Evolutionary conservation across 495 filamentous ascomycete genomes (phyloP), one percentile per base, ranked within the genome.

Genomic region (Margaritispora aquatica): DNA sequence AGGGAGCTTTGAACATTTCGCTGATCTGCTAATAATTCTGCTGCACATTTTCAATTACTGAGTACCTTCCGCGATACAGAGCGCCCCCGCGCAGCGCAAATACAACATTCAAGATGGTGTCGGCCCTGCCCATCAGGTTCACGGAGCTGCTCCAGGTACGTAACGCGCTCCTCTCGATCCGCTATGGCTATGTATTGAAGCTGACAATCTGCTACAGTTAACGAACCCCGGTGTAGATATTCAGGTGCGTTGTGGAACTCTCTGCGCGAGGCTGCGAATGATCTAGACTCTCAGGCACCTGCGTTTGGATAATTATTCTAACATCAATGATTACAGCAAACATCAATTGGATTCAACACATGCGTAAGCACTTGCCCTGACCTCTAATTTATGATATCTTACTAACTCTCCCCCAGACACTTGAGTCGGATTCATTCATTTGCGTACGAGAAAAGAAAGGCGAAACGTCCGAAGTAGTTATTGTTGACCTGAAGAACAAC

Each of bases 391-490:
- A 10, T 19, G 36, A 46, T n/a, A 55, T 27, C 21, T 58, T 54
- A 57, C 49, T 49, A 47, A 51, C 54, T 60, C 19, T n/a, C 41
- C 61, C 26, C 19, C 69, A 97, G 92, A 99, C 94, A 66, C 76
- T 99, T 74, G 95, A 99, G 81, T 97, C 94, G 63, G 95, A 97
- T 73, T 80, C 86, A 69, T 99, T 84, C 73, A 86, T 97, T 67
- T 99, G 94, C 75, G 87, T 97, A 66, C 88, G 95, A 65, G 93
- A 99, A 74, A 90, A 91, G 75, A 84, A 87, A 67, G 84, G 86
- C 62, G 88, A 89, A 57, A 82, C 85, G 50, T 82, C 89, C 51
- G 92, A 99, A 73, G 94, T 97, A 61, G 88, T 97, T 72, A 99
- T 97, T 73, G 77, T 99, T 73, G 86, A 97, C 71, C 87, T 99